phyloP scores from a whole-genome alignment of 441 rosid genomes.

The Corymbia calophylla region DNA sequence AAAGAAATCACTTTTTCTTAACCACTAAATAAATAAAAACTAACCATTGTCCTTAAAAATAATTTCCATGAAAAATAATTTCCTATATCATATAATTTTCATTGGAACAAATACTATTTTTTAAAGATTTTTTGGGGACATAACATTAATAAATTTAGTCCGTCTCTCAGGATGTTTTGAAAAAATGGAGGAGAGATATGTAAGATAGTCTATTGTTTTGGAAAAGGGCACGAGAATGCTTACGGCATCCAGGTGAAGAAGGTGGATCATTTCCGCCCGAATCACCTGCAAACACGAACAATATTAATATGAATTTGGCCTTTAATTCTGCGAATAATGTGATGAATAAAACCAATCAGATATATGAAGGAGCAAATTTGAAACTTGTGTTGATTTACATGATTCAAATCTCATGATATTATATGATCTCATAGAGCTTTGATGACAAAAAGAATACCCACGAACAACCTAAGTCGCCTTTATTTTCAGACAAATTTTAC shows the following conservation, averaged over 20 bases:
- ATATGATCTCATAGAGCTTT: not conserved
- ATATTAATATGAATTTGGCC: not conserved
- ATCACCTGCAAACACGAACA: not conserved
- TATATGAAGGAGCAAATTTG: not conserved
- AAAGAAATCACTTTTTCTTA: too few species aligned
- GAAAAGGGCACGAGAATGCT: not conserved
- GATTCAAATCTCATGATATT: not conserved
- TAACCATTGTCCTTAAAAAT: too few species aligned
- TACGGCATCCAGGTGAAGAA: not conserved
- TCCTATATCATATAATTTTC: too few species aligned
- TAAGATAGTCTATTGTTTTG: not conserved
- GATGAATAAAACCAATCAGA: too few species aligned
- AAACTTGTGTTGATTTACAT: not conserved
- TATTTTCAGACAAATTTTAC: too few species aligned
- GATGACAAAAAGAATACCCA: not conserved
- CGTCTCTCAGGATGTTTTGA: not conserved
- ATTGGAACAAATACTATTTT: not conserved
- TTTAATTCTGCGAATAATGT: not conserved
- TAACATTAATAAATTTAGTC: not conserved
- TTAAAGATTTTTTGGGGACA: not conserved
- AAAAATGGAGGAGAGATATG: not conserved
- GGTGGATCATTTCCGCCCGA: not conserved
- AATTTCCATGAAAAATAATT: too few species aligned
- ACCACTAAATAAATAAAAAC: too few species aligned
- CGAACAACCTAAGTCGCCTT: not conserved